phyloP scores from a whole-genome alignment of 225 moss, liverwort and hornwort genomes.

The Physcomitrellopsis africana region DNA sequence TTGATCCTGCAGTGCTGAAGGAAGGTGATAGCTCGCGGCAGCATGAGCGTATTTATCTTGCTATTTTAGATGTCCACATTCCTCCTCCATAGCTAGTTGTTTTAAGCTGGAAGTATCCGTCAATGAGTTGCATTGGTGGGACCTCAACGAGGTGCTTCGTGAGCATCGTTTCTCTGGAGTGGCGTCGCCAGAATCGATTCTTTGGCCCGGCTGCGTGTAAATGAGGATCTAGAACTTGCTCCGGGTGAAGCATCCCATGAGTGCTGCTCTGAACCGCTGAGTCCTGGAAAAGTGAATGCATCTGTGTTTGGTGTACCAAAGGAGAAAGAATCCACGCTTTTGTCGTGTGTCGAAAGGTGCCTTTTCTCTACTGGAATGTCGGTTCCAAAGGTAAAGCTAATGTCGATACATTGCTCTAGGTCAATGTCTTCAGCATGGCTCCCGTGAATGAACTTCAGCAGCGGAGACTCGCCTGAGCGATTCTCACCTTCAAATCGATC shows the following conservation, averaged over 20 bases:
- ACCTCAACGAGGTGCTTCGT: slow-evolving; percentile 30
- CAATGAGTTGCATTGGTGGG: neutral
- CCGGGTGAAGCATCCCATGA: neutral
- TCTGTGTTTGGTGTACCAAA: slow-evolving; percentile 20
- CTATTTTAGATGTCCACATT: slow-evolving; percentile 17
- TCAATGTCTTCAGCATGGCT: slow-evolving; percentile 13
- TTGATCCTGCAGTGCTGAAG: slow-evolving; percentile 36
- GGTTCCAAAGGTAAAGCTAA: slow-evolving; percentile 46
- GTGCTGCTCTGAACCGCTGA: neutral
- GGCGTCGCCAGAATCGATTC: slow-evolving; percentile 30
- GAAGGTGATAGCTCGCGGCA: slow-evolving; percentile 25
- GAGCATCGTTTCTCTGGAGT: slow-evolving; percentile 30
- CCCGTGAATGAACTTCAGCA: slow-evolving; percentile 10
- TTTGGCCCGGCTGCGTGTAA: slow-evolving; percentile 14
- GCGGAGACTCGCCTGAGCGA: slow-evolving; percentile 27
- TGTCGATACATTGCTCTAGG: slow-evolving; percentile 35
- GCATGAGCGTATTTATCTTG: slow-evolving; percentile 26
- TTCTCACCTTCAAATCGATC: slow-evolving; percentile 39
- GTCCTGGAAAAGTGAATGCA: neutral
- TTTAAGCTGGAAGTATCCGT: slow-evolving; percentile 17
- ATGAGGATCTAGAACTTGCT: slow-evolving; percentile 7
- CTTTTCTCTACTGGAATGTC: slow-evolving; percentile 34
- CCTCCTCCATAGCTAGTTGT: slow-evolving; percentile 29
- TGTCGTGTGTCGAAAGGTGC: slow-evolving; percentile 7
- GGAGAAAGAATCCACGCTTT: slow-evolving; percentile 35